Evolutionary conservation across 371 early-diverging fungal species (phyloP).

Genomic region (Zychaea mexicana): DNA sequence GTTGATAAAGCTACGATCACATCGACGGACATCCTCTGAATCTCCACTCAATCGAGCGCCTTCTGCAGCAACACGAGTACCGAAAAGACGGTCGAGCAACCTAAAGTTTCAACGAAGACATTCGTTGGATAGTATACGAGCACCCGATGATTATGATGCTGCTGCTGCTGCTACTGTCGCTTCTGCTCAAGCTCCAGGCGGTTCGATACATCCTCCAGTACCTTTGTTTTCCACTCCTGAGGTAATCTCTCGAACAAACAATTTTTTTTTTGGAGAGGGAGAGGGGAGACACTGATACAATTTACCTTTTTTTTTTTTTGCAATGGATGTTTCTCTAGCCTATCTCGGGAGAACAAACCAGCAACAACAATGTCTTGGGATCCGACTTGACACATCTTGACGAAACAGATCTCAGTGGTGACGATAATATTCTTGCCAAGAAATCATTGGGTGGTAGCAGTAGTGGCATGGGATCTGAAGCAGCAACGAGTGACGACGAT

Average conservation of each 20-base stretch:
- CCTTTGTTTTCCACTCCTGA: too few relatives aligned
- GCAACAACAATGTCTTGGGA: background rate
- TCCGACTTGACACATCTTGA: background rate
- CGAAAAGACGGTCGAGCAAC: background rate
- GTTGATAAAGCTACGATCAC: background rate
- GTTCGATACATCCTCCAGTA: too few relatives aligned
- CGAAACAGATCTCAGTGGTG: background rate
- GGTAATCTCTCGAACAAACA: too few relatives aligned
- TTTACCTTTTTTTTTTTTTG: background rate
- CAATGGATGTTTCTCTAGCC: background rate
- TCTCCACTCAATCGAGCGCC: background rate
- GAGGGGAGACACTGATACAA: too few relatives aligned
- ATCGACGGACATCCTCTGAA: slow-evolving; percentile 17
- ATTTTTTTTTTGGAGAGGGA: too few relatives aligned
- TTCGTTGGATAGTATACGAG: slow-evolving; percentile 17
- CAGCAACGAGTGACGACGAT: background rate
- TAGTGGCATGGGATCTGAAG: background rate
- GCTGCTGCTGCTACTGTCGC: background rate
- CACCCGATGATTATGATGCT: background rate
- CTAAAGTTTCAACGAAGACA: slow-evolving; percentile 4
- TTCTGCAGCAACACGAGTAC: background rate
- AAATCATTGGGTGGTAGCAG: too few relatives aligned
- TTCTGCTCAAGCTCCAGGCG: background rate
- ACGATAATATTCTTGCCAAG: too few relatives aligned
- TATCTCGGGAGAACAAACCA: background rate